Evolutionary conservation across 371 early-diverging fungal species (phyloP).

Genomic region (Mortierella sp.): DNA sequence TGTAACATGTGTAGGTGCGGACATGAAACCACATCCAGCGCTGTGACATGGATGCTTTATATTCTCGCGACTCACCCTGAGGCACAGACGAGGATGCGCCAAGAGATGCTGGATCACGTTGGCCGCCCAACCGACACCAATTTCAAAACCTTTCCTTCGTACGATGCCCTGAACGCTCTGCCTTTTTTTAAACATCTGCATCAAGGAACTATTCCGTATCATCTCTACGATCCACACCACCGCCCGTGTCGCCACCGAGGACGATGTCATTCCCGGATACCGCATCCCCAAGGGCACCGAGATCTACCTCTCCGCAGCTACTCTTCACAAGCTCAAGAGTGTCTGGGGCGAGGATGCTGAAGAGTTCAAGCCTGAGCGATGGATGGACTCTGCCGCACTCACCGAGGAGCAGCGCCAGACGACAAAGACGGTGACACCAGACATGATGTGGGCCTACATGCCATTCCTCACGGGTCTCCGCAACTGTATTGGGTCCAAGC

Average conservation of each 20-base stretch:
- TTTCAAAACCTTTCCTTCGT: conserved; percentile 16
- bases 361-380: conserved; percentile 48
- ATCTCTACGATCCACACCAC: conserved; percentile 66
- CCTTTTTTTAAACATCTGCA: conserved; percentile 63
- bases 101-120: conserved; percentile 38
- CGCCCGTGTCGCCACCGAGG: conserved; percentile 56
- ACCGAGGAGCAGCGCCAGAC: background rate
- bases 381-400: conserved; percentile 24
- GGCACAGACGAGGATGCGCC: conserved; percentile 19
- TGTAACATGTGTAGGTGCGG: conserved; percentile 57
- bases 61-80: conserved; percentile 38
- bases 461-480: background rate
- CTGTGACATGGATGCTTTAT: conserved; percentile 48
- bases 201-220: conserved; percentile 65
- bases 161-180: conserved; percentile 62
- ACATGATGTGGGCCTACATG: background rate
- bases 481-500: background rate
- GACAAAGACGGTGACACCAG: conserved; percentile 22
- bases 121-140: conserved; percentile 22
- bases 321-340: conserved; percentile 58
- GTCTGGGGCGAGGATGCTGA: conserved; percentile 48
- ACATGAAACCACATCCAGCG: conserved; percentile 51
- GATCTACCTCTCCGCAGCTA: conserved; percentile 61
- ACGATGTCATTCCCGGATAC: conserved; percentile 61
- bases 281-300: conserved; percentile 66